A percentile compares a stretch with the other conserved stretches of the same genome.
phyloP scores from a whole-genome alignment of 2,329 filamentous ascomycete species.

The Scytalidium lignicola region DNA sequence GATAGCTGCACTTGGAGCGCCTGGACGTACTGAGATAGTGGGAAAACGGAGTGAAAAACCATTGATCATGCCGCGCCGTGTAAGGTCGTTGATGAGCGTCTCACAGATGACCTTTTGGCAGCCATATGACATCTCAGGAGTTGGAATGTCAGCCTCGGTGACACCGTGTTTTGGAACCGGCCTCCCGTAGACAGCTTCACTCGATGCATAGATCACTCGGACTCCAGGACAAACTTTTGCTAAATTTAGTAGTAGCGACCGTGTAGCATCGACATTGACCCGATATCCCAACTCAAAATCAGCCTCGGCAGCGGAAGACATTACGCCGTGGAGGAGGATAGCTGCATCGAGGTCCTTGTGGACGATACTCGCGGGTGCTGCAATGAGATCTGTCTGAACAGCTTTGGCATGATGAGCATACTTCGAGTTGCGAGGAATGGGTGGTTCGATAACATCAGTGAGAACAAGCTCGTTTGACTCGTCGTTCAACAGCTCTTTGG shows the following conservation, averaged over 20 bases:
- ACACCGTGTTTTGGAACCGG: conserved; percentile 41
- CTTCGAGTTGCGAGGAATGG: conserved; percentile 34
- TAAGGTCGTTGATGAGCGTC: conserved; percentile 50
- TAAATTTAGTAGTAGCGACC: conserved; percentile 28
- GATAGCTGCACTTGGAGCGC: conserved; percentile 53
- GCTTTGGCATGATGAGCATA: conserved; percentile 7
- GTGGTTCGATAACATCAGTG: conserved; percentile 48
- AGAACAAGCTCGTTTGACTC: conserved; percentile 39
- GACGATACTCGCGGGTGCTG: conserved; percentile 33
- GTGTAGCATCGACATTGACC: conserved; percentile 54
- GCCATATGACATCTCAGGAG: conserved; percentile 53
- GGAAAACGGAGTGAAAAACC: conserved; percentile 52
- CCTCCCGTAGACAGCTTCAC: conserved; percentile 54
- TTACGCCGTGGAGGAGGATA: conserved; percentile 57
- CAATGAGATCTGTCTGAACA: conserved; percentile 6
- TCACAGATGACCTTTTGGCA: conserved; percentile 58
- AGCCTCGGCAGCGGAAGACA: conserved; percentile 55
- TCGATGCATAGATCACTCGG: conserved; percentile 51
- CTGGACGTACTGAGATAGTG: conserved; percentile 54
- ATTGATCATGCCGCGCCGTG: conserved; percentile 48
- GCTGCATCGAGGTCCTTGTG: conserved; percentile 34
- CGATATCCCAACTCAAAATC: conserved; percentile 47
- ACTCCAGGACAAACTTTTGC: conserved; percentile 34
- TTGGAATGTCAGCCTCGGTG: conserved; percentile 37
- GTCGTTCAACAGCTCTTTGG: conserved; percentile 45